Conservation (phyloP, 768 basidiomycete species). For the Thelephora ganbajun region DNA sequence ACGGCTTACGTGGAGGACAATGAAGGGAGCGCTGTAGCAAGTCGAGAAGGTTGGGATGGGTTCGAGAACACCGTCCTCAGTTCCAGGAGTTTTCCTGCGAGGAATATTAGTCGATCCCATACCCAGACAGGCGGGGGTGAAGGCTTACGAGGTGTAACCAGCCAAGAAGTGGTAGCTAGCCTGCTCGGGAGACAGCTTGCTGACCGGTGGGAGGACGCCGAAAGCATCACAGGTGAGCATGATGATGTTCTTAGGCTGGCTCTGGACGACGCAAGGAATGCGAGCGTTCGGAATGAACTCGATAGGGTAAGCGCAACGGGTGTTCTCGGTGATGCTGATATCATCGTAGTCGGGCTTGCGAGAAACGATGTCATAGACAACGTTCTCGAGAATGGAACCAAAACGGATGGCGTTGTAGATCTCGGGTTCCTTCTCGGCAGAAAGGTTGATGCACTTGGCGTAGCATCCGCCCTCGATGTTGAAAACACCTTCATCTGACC, state of each 20-base stretch:
- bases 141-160: slow-evolving; percentile 79
- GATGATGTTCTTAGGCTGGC: slow-evolving; percentile 88
- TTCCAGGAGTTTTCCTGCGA: slow-evolving; percentile 88
- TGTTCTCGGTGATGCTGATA: slow-evolving; percentile 95
- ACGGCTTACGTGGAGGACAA: slow-evolving; percentile 73
- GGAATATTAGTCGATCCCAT: slow-evolving; percentile 8
- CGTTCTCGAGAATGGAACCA: slow-evolving; percentile 97
- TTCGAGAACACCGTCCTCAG: slow-evolving; percentile 94
- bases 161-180: slow-evolving; percentile 97
- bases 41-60: slow-evolving; percentile 99
- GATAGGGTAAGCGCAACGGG: slow-evolving; percentile 97
- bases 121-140: background rate
- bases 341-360: slow-evolving; percentile 93
- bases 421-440: slow-evolving; percentile 94
- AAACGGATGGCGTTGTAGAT: slow-evolving; percentile 92
- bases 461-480: slow-evolving; percentile 99
- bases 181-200: slow-evolving; percentile 84
- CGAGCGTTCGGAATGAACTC: slow-evolving; percentile 92
- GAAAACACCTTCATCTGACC: slow-evolving; percentile 98
- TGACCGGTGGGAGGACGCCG: slow-evolving; percentile 94
- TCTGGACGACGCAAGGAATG: slow-evolving; percentile 79
- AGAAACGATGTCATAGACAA: slow-evolving; percentile 80
- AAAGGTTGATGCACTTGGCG: slow-evolving; percentile 95
- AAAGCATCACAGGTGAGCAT: slow-evolving; percentile 98
- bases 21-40: slow-evolving; percentile 99